These are phyloP conservation scores for Gracilaria domingensis DNA, from an alignment of 23 red algal genomes.

Conservation along the genomic window DNA sequence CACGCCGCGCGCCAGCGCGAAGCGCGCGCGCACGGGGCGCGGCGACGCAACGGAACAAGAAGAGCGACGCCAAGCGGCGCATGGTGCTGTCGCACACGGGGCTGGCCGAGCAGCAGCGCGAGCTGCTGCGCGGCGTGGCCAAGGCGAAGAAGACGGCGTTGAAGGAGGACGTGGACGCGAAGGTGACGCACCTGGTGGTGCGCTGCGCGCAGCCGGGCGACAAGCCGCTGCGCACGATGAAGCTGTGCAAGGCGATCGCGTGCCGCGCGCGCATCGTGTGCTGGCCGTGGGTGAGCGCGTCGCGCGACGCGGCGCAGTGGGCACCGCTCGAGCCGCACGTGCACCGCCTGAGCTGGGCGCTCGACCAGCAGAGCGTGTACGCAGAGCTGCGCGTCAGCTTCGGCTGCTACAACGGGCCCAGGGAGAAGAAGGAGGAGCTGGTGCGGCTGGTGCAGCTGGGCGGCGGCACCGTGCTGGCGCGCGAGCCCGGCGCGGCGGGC, in stretches of 20 bases:
- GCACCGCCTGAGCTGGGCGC: conserved; percentile 38
- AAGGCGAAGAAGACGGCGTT: conserved; percentile 30
- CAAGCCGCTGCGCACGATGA: conserved; percentile 52
- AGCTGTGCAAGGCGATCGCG: conserved; percentile 65
- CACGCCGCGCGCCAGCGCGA: conserved; percentile 6
- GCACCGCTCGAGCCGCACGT: conserved; percentile 6
- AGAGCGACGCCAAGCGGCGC: neutral
- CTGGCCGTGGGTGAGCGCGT: conserved; percentile 60
- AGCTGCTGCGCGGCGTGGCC: conserved; percentile 13
- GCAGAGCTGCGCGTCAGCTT: conserved; percentile 22
- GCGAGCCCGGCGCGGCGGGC: neutral
- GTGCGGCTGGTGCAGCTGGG: conserved; percentile 53
- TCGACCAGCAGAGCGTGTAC: conserved; percentile 18
- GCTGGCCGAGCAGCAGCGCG: conserved; percentile 17
- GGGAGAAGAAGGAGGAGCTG: conserved; percentile 61
- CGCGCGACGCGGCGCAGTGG: neutral
- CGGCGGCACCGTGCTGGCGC: conserved; percentile 37
- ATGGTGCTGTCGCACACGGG: conserved; percentile 58
- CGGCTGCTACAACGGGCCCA: conserved; percentile 36
- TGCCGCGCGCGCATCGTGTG: conserved; percentile 40
- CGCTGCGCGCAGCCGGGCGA: neutral
- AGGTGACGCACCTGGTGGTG: conserved; percentile 55
- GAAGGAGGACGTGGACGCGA: conserved; percentile 33
- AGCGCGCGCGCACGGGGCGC: conserved; percentile 20
- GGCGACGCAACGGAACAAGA: neutral